Percentiles rank a stretch among this genome's conserved stretches.
phyloP scores from a whole-genome alignment of 1,284 basidiomycete genomes.

The Leccinum angustisporum region DNA sequence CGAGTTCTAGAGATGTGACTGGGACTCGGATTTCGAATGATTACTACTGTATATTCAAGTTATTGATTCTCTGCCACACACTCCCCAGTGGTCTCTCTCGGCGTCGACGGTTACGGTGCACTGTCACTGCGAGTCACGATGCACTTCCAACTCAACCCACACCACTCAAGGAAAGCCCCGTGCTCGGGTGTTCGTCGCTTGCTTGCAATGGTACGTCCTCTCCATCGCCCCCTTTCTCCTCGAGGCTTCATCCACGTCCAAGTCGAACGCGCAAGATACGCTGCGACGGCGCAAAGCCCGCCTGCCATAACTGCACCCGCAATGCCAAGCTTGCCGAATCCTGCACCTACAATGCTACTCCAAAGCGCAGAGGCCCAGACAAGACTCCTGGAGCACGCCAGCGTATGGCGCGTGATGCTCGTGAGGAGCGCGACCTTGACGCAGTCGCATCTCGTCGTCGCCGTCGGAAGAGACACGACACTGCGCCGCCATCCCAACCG shows the following conservation, averaged over 20 bases:
- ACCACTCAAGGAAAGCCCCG: conserved; percentile 74
- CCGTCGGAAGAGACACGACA: conserved; percentile 32
- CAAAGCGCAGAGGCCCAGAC: conserved; percentile 76
- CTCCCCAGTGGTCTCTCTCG: too few species aligned
- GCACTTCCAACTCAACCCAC: conserved; percentile 35
- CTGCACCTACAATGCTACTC: conserved; percentile 64
- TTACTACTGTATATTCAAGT: too few species aligned
- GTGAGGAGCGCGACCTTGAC: conserved; percentile 27
- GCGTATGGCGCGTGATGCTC: conserved; percentile 44
- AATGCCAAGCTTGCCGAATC: conserved; percentile 42
- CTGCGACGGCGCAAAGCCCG: conserved; percentile 75
- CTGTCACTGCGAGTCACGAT: too few species aligned
- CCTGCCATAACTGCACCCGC: conserved; percentile 68
- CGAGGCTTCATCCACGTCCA: conserved; percentile 5
- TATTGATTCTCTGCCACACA: too few species aligned
- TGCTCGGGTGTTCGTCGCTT: conserved; percentile 74
- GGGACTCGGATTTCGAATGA: too few species aligned
- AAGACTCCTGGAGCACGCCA: conserved; percentile 72
- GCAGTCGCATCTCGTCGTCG: conserved; percentile 34
- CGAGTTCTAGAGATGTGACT: too few species aligned
- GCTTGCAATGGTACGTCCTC: conserved; percentile 62
- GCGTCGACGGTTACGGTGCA: too few species aligned
- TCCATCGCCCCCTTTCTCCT: neutral
- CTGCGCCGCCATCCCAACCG: conserved; percentile 8
- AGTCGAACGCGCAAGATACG: conserved; percentile 77